Conservation (phyloP, 306 rosid genomes). For the Quercus agrifolia region DNA sequence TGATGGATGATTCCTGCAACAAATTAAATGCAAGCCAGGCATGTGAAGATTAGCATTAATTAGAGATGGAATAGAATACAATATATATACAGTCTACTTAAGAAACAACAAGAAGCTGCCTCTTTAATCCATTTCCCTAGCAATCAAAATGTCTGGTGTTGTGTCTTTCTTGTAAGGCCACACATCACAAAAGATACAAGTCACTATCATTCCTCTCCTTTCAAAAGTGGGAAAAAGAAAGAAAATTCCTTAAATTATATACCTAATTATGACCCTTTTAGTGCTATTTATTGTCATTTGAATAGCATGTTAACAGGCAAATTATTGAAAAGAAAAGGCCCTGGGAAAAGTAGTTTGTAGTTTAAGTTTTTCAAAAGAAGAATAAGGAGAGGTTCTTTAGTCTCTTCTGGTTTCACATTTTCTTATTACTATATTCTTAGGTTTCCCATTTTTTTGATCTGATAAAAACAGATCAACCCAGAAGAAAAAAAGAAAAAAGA, state of each 20-base stretch:
- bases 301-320: background rate
- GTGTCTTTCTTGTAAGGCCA: constrained; percentile 5
- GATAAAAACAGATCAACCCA: background rate
- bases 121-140: constrained; percentile 2
- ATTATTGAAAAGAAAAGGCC: background rate
- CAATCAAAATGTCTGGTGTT: constrained; percentile 14
- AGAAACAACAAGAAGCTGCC: constrained; percentile 3
- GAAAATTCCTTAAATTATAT: background rate
- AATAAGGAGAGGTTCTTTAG: constrained; percentile 15
- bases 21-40: constrained; percentile 1
- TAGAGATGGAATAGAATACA: constrained; percentile 15
- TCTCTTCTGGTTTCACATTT: constrained; percentile 23
- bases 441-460: background rate
- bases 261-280: background rate
- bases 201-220: constrained; percentile 1
- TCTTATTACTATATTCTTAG: background rate
- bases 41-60: constrained; percentile 29
- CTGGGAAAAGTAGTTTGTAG: constrained; percentile 8
- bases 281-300: background rate
- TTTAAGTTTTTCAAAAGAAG: constrained; percentile 9
- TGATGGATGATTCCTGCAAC: constrained; percentile 66
- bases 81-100: background rate
- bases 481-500: background rate
- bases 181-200: constrained; percentile 9
- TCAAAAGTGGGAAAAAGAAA: background rate